Evolutionary conservation across 2,329 filamentous ascomycete genomes (phyloP), one percentile per base, ranked within the genome.

Genomic region (Arthrobotrys sphaeroides): DNA sequence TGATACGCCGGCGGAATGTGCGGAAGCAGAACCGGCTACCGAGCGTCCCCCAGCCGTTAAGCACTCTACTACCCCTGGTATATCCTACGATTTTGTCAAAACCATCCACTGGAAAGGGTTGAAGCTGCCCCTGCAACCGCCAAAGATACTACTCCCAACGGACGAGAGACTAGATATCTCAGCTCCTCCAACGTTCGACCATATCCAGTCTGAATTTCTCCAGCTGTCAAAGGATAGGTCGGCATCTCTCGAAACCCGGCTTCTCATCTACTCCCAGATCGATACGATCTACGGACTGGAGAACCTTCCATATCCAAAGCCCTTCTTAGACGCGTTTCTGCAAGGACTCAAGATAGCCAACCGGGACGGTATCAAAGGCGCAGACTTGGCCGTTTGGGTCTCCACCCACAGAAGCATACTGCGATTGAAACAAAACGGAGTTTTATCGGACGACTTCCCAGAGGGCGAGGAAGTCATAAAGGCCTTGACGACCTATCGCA

Each of bases 261-360:
- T 62, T 5, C n/a, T 74, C 26, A 59, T 60, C 22, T 61, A 69
- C 28, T 64, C 36, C 18, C 72, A 75, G 33, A 42, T 75, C 3
- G 57, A 62, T 36, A 12, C 22, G 12, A 61, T 75, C 5, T 57
- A 69, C 13, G 72, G 64, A 3, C 10, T 65, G 9, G 24, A 59
- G 26, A 66, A 60, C 36, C 22, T 68, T 13, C 36, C 53, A 3
- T 10, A 57, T 1, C 36, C 40, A 0, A 43, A 22, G 43, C 2
- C n/a, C 2, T 51, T 42, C 51, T 33, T 62, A 16, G 18, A 42
- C 6, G 18, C 12, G 2, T 55, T 55, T 24, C 5, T 55, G 31
- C 16, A 9, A n/a, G 31, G 10, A 13, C 51, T 38, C 9, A 24
- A 7, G 13, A 16, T 24, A 12, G 36, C 12, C 2, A n/a, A n/a